These are phyloP conservation scores for Polytrichum commune DNA, from an alignment of 225 moss, liverwort and hornwort species.

Conservation along the genomic window DNA sequence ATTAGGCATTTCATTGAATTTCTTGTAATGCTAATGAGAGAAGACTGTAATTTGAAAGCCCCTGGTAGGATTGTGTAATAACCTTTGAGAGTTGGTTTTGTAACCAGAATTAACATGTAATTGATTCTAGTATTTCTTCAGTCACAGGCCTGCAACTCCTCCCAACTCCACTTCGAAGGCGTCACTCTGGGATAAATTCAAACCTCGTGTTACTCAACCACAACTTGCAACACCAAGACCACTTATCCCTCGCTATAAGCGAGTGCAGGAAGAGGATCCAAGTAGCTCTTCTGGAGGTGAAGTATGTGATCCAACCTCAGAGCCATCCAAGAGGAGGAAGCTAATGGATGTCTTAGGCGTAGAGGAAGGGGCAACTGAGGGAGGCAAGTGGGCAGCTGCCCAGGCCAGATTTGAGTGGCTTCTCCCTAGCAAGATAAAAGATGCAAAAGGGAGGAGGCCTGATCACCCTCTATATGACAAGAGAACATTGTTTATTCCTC, in stretches of 20 bases:
- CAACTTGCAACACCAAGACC: constrained; percentile 19
- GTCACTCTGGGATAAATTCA: constrained; percentile 43
- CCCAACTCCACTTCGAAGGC: constrained; percentile 20
- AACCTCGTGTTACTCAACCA: constrained; percentile 19
- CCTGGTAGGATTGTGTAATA: too few species aligned
- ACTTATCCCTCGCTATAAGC: constrained; percentile 50
- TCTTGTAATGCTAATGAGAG: too few species aligned
- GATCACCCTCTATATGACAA: constrained; percentile 72
- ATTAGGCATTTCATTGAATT: too few species aligned
- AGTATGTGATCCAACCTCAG: constrained; percentile 18
- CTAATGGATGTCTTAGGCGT: constrained; percentile 73
- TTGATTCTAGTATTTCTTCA: constrained; percentile 18
- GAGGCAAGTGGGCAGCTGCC: constrained; percentile 77
- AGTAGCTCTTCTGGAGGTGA: constrained; percentile 11
- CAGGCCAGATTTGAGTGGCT: constrained; percentile 91
- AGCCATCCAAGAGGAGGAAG: constrained; percentile 62
- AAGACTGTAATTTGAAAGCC: too few species aligned
- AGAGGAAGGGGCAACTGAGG: constrained; percentile 58
- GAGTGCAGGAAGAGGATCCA: constrained; percentile 58
- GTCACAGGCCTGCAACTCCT: constrained; percentile 20
- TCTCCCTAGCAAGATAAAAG: constrained; percentile 62
- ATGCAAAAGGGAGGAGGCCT: constrained; percentile 72
- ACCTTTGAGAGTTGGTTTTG: too few species aligned
- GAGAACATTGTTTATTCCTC: constrained; percentile 72
- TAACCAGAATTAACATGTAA: too few species aligned